A percentile compares a stretch with the other conserved stretches of the same genome.
phyloP scores from a whole-genome alignment of 345 rosid species.

The Brassica nigra region DNA sequence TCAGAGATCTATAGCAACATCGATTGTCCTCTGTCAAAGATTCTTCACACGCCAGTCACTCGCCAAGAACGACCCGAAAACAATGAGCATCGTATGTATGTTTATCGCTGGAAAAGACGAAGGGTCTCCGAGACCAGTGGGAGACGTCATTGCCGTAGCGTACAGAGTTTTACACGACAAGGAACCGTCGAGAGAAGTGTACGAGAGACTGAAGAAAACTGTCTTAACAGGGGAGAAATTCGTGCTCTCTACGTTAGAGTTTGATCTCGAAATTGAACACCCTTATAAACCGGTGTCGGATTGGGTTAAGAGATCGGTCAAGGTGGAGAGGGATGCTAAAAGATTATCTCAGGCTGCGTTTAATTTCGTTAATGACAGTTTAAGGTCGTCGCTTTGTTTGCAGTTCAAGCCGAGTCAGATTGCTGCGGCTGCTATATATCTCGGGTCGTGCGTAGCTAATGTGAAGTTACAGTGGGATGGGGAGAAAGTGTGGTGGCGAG shows the following conservation, averaged over 20 bases:
- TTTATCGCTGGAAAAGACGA: slow-evolving; percentile 27
- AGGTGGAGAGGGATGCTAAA: neutral
- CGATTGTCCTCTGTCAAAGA: slow-evolving; percentile 3
- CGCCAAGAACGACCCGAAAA: slow-evolving; percentile 12
- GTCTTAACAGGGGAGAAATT: slow-evolving; percentile 19
- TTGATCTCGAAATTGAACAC: slow-evolving; percentile 11
- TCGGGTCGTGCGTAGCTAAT: neutral
- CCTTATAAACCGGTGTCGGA: neutral
- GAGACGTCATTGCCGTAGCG: neutral
- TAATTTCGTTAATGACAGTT: slow-evolving; percentile 7
- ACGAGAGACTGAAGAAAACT: neutral
- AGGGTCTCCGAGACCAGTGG: slow-evolving; percentile 2
- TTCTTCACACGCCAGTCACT: slow-evolving; percentile 26
- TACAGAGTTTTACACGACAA: neutral
- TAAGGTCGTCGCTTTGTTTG: slow-evolving; percentile 17
- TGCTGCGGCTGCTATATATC: slow-evolving; percentile 13
- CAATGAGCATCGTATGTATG: slow-evolving; percentile 16
- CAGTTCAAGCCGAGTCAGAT: slow-evolving; percentile 19
- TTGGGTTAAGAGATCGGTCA: slow-evolving; percentile 22
- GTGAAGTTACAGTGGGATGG: slow-evolving; percentile 20
- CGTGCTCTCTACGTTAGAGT: slow-evolving; percentile 21
- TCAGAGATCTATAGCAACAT: slow-evolving; percentile 7
- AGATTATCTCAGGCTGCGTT: slow-evolving; percentile 2
- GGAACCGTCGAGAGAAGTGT: neutral
- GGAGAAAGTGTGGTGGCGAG: slow-evolving; percentile 1